Evolutionary conservation across 805 yeast genomes (phyloP).

Genomic region (Lipomyces kockii): DNA sequence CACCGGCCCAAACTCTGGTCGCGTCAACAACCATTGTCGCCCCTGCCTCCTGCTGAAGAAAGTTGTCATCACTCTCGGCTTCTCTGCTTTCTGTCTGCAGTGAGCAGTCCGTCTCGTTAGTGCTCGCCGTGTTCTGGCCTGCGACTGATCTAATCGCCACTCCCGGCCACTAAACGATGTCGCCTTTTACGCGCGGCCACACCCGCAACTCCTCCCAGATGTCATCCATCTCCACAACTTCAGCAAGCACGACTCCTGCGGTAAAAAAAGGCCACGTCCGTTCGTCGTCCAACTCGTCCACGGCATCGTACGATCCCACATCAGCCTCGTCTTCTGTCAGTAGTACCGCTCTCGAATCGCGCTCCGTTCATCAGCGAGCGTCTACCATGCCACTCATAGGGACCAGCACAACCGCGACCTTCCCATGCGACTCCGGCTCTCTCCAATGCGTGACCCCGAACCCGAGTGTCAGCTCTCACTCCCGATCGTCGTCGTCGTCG

Average conservation of each 20-base stretch:
- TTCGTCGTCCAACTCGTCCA: background rate
- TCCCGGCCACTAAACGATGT: background rate
- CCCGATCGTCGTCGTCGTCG: slow-evolving; percentile 5
- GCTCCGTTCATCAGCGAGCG: background rate
- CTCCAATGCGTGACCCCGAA: background rate
- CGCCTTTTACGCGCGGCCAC: slow-evolving; percentile 16
- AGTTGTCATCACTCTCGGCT: no score
- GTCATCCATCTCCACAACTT: background rate
- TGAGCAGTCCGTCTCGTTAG: background rate
- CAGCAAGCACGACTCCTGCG: background rate
- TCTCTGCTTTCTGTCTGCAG: background rate
- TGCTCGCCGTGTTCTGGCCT: background rate
- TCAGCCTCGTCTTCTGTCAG: slow-evolving; percentile 4
- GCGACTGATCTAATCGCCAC: background rate
- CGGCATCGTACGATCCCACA: background rate
- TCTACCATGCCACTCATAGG: slow-evolving; percentile 5
- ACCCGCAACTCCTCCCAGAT: slow-evolving; percentile 3
- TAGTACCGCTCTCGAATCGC: background rate
- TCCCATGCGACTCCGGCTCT: background rate
- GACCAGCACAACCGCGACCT: background rate
- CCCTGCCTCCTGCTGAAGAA: no score
- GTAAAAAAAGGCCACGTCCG: background rate
- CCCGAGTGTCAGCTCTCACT: background rate
- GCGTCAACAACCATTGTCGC: no score
- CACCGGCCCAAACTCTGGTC: no score